phyloP scores from a whole-genome alignment of 805 yeast genomes.

The Middelhovenomyces tepae region DNA sequence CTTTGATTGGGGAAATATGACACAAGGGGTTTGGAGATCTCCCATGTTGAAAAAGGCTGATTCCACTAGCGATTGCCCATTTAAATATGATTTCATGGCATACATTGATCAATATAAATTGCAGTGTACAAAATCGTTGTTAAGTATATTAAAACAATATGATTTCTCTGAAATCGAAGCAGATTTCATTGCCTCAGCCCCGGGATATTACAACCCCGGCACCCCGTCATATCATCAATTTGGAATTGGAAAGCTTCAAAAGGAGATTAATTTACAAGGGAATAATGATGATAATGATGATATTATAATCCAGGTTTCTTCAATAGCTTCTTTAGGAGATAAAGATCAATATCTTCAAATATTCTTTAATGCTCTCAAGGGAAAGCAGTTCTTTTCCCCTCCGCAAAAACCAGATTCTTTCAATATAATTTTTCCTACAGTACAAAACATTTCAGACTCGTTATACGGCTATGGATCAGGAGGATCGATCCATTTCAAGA shows the following conservation, averaged over 20 bases:
- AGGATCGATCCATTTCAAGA: slow-evolving; percentile 40
- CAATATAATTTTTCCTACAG: slow-evolving; percentile 38
- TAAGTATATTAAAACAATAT: slow-evolving; percentile 12
- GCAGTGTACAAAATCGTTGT: slow-evolving; percentile 10
- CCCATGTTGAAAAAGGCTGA: slow-evolving; percentile 14
- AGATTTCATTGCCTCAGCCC: slow-evolving; percentile 24
- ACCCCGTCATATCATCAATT: slow-evolving; percentile 11
- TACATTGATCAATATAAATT: slow-evolving; percentile 21
- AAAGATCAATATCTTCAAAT: slow-evolving; percentile 13
- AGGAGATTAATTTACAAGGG: slow-evolving; percentile 7
- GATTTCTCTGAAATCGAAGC: slow-evolving; percentile 22
- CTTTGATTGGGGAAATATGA: slow-evolving; percentile 26
- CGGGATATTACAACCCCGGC: slow-evolving; percentile 19
- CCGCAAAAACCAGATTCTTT: slow-evolving; percentile 20
- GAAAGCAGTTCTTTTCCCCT: slow-evolving; percentile 19
- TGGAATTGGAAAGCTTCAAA: slow-evolving; percentile 17
- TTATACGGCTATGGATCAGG: slow-evolving; percentile 43
- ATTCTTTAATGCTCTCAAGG: slow-evolving; percentile 10
- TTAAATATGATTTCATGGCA: slow-evolving; percentile 20
- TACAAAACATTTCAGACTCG: slow-evolving; percentile 31
- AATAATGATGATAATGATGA: slow-evolving; percentile 5
- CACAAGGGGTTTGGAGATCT: slow-evolving; percentile 26
- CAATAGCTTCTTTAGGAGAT: slow-evolving; percentile 22
- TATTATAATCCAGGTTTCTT: slow-evolving; percentile 20
- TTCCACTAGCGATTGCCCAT: slow-evolving; percentile 6